Evolutionary conservation across 306 rosid genomes (phyloP), one percentile per base, ranked within the genome.

Genomic region (Prunus davidiana): DNA sequence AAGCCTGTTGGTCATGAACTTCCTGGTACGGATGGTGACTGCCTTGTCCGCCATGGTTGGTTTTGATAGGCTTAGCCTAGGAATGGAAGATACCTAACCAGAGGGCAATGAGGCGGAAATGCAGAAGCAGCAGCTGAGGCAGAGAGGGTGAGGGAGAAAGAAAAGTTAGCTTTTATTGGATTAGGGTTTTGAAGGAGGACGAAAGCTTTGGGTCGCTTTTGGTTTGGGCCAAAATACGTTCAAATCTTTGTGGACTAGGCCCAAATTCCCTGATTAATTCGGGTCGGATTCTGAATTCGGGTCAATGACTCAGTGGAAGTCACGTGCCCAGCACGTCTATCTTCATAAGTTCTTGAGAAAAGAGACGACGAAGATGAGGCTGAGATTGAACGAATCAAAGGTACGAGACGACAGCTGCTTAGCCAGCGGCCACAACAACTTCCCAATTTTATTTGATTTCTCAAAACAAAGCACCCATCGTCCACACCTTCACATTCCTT

Each of bases 1-100:
- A 19, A 94, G 97, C 60, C 98, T 79, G 82, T 94, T 94, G 24
- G 98, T 91, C 96, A 94, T 90, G 82, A 94, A 94, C 82, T 94
- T 94, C 27, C 96, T 71, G 65, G 98, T 94, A 22, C 98, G 87
- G 55, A 94, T 90, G 8, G 97, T 91, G 2, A 94, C 97, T 0
- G 97, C 94, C 78, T 93, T 94, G 50, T 94, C 96, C 75, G 96
- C 98, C 98, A 94, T 94, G 65, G 4, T 75, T 82, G 61, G 76
- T 64, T 64, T 63, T 45, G 72, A 47, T 64, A n/a, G 25, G 45
- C 43, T 69, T 30, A 50, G 73, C 67, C 69, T 25, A 46, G 72
- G 12, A 22, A 12, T 47, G 45, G 57, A 45, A 27, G 12, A 56
- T 11, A 72, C 76, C 76, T 8, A 56, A 72, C 76, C 77, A 38